A percentile compares a stretch with the other conserved stretches of the same genome.
These are phyloP conservation scores for Suillus spraguei DNA, from an alignment of 768 basidiomycete genomes.

Conservation along the genomic window DNA sequence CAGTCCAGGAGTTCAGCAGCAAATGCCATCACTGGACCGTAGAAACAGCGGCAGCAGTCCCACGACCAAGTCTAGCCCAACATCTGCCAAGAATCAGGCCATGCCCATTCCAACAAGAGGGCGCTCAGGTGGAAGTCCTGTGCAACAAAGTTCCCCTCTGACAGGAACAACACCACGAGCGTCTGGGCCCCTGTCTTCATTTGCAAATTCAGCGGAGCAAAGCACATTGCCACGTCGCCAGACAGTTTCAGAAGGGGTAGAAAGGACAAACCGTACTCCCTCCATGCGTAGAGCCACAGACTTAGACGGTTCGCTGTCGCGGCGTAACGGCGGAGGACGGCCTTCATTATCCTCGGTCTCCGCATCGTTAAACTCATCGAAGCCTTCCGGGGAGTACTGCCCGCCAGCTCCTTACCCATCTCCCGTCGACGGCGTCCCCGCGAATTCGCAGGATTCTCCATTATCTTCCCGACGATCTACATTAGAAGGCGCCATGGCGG, in stretches of 20 bases:
- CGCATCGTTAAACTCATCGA: conserved; percentile 30
- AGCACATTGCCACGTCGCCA: conserved; percentile 49
- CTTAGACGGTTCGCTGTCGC: conserved; percentile 48
- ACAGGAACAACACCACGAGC: conserved; percentile 34
- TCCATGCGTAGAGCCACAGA: conserved; percentile 63
- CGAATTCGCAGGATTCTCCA: conserved; percentile 32
- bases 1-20: conserved; percentile 31
- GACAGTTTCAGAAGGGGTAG: conserved; percentile 50
- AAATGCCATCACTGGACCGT: conserved; percentile 42
- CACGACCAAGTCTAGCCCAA: conserved; percentile 27
- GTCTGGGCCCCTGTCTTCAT: conserved; percentile 39
- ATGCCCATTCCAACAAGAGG: conserved; percentile 44
- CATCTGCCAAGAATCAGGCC: conserved; percentile 42
- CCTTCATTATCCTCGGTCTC: conserved; percentile 46
- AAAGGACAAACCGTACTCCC: conserved; percentile 61
- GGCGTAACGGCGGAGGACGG: conserved; percentile 50
- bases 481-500: conserved; percentile 42
- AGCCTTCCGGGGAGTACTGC: conserved; percentile 24
- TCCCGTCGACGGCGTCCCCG: conserved; percentile 24
- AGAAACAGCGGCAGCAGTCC: conserved; percentile 45
- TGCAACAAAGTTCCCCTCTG: conserved; percentile 26
- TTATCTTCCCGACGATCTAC: conserved; percentile 32
- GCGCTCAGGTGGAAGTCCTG: conserved; percentile 54
- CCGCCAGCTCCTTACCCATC: conserved; percentile 22
- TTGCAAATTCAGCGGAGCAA: conserved; percentile 52